Evolutionary conservation across 2,329 filamentous ascomycete species (phyloP), one percentile per base, ranked within the genome.

Genomic region (Curvularia lunata): DNA sequence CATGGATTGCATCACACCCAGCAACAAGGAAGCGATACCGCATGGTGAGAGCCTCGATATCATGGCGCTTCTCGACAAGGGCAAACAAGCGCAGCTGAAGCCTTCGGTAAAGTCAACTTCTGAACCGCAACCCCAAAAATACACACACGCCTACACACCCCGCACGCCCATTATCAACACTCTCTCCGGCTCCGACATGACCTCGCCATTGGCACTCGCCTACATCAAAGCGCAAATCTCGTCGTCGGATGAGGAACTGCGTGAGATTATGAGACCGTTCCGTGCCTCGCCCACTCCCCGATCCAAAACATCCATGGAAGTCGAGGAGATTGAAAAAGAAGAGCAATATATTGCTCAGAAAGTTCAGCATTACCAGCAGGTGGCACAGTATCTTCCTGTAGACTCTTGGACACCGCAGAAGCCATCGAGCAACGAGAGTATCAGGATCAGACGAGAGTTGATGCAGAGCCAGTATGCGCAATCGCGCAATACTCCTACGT

Each of bases 1-100:
- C 75, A 96, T 99, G 91, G 91, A 97, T 71, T 99, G 95, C 74
- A 79, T 98, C 42, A 99, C 95, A 0, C 95, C 95, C 0, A 95
- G 90, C 42, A 91, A 99, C 75, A 84, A 85, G 0, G 83, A 84
- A 0, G 83, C 88, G 28, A 98, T 99, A 41, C 84, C 91, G 0
- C 89, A 88, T 1, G 95, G 96, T 34, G 93, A 98, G 78, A 92
- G 87, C 59, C 77, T 99, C 8, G 93, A 97, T 72, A 97, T 99
- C 53, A 73, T 78, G 2, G 77, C 88, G n/a, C 84, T 99, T 1
- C 85, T 99, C 2, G 84, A 84, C 0, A 95, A 91, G 74, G 90
- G 91, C 4, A 66, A 83, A 0, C 74, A 82, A 19, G 92, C 94
- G 0, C 82, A 77, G 30, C 83, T 98, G 0, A 90, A 97, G 65